Percentiles rank a stretch among this genome's conserved stretches.
phyloP scores from a whole-genome alignment of 805 yeast genomes.

The Wickerhamomyces xylosicus region DNA sequence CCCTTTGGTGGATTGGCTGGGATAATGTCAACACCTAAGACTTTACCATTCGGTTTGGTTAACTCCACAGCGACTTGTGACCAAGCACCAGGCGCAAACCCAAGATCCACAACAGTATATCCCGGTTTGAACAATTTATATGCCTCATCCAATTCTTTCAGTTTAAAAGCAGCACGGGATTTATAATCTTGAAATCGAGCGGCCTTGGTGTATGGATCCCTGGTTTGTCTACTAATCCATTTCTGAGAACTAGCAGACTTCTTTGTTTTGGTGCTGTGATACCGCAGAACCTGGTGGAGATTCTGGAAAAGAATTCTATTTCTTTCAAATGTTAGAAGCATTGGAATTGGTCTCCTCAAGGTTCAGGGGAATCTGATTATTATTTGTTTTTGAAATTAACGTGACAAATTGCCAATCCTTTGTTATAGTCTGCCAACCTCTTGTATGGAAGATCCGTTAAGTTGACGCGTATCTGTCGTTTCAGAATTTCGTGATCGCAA shows the following conservation, averaged over 20 bases:
- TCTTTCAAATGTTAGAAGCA: not conserved
- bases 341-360: too few relatives aligned
- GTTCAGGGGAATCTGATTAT: not conserved
- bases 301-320: too few relatives aligned
- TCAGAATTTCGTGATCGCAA: too few relatives aligned
- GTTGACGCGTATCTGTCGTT: too few relatives aligned
- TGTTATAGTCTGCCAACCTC: too few relatives aligned
- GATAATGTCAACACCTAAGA: constrained; percentile 77
- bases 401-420: too few relatives aligned
- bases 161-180: constrained; percentile 88
- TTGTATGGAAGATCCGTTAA: too few relatives aligned
- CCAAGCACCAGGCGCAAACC: constrained; percentile 96
- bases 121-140: constrained; percentile 47
- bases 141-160: constrained; percentile 62
- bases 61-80: constrained; percentile 66
- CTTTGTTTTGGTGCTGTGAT: constrained; percentile 3
- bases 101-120: constrained; percentile 70
- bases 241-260: constrained; percentile 44
- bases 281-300: not conserved
- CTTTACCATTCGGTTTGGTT: constrained; percentile 38
- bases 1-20: constrained; percentile 76
- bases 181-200: constrained; percentile 54
- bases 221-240: constrained; percentile 67
- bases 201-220: constrained; percentile 55
- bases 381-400: too few relatives aligned